Evolutionary conservation across 805 yeast genomes (phyloP), one percentile per base, ranked within the genome.

Genomic region (Teunomyces funiuensis): DNA sequence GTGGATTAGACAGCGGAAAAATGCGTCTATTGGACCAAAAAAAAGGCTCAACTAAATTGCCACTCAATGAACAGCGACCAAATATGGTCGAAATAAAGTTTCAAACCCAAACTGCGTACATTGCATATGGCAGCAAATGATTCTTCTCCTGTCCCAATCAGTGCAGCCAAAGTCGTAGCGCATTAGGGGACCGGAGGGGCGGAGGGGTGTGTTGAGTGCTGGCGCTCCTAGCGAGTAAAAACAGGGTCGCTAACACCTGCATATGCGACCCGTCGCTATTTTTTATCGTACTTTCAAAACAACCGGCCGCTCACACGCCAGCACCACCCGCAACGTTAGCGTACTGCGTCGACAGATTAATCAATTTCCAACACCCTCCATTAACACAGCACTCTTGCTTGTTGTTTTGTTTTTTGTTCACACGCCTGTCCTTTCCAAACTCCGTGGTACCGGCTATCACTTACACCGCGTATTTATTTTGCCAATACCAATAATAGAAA

Each of bases 361-460:
- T 33, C 20, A 33, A 33, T 33, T 14, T 23, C 19, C 28, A 25
- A 37, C 27, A 18, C 11, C 27, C 17, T 17, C 13, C 13, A 17
- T 33, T 17, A 28, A 9, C 16, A 10, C 27, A 37, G 7, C 22
- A 15, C 28, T 7, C 31, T 23, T n/a, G 15, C 22, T 36, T n/a
- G n/a, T n/a, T 26, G 11, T 30, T 23, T 36, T 17, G 10, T 11
- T 26, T 36, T 26, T 5, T 14, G 17, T 34, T 22, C n/a, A n/a
- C n/a, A n/a, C n/a, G n/a, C n/a, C 27, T 17, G 17, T n/a, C 18
- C n/a, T 23, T n/a, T 19, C 16, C 14, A 6, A 22, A 13, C 11
- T 28, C 25, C 34, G 34, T 31, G 34, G 34, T 31, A 19, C 34
- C 34, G 34, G 34, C 34, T 31, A 31, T 31, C 34, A 31, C 33